phyloP scores from a whole-genome alignment of 228 moss, liverwort and hornwort species.

The Sphagnum magellanicum region DNA sequence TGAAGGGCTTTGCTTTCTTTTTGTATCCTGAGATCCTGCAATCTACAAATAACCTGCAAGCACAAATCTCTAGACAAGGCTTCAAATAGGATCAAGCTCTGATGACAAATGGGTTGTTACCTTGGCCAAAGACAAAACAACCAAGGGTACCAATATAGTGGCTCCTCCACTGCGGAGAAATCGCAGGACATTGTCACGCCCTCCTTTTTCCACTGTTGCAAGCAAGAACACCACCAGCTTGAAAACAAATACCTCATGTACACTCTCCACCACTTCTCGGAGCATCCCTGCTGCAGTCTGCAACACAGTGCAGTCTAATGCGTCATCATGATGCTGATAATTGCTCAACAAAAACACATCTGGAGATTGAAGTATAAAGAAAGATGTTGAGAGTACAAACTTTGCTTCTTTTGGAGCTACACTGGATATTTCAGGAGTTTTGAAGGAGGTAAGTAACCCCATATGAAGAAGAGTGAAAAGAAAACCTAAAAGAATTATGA shows the following conservation, averaged over 20 bases:
- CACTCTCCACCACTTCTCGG: conserved; percentile 88
- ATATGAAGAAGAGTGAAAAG: neutral
- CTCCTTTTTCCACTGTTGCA: conserved; percentile 82
- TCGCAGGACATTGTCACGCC: conserved; percentile 85
- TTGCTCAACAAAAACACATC: too few species aligned
- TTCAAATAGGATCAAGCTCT: too few species aligned
- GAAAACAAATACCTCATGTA: conserved; percentile 92
- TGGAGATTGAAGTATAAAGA: too few species aligned
- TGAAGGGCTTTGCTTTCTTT: too few species aligned
- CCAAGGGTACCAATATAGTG: conserved; percentile 77
- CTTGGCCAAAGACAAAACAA: conserved; percentile 85
- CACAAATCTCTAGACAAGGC: neutral
- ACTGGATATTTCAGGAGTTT: neutral
- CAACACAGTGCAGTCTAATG: conserved; percentile 2
- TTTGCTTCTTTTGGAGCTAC: too few species aligned
- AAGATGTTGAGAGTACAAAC: too few species aligned
- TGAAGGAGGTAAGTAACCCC: neutral
- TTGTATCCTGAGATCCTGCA: too few species aligned
- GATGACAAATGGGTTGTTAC: conserved; percentile 9
- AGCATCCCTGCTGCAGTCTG: conserved; percentile 99
- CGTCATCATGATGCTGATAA: too few species aligned
- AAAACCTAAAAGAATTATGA: neutral
- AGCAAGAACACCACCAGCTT: conserved; percentile 93
- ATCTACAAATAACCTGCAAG: too few species aligned
- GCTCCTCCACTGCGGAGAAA: conserved; percentile 95